Conservation (phyloP, 2,329 filamentous ascomycete genomes). For the Fusarium sp. region DNA sequence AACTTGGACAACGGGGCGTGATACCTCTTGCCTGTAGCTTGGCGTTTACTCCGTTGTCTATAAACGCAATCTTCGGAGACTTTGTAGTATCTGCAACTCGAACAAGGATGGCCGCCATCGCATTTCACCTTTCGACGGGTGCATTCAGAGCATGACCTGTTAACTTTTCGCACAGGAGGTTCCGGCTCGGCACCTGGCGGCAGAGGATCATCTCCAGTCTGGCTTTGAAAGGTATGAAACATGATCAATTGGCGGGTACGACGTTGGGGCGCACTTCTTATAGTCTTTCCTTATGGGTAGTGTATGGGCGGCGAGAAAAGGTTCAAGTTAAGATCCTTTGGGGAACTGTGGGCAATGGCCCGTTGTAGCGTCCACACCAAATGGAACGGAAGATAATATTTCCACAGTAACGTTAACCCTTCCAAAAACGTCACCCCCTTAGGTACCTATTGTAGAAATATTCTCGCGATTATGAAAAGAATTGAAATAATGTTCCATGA, state of each 20-base stretch:
- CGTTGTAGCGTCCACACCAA: not conserved
- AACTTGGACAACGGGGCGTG: not conserved
- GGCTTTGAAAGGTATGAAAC: constrained; percentile 10
- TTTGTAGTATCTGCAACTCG: constrained; percentile 51
- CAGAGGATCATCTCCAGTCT: not conserved
- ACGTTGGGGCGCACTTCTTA: too few species aligned
- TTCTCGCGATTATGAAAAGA: not conserved
- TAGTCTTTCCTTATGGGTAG: not conserved
- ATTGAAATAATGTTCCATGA: not conserved
- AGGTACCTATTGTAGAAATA: not conserved
- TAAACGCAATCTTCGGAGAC: constrained; percentile 42
- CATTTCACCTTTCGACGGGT: constrained; percentile 50
- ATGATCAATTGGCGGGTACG: not conserved
- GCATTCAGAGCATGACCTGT: constrained; percentile 43
- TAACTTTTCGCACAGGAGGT: constrained; percentile 22
- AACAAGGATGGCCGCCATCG: constrained; percentile 51
- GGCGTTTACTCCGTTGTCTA: constrained; percentile 44
- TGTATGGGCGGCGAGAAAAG: not conserved
- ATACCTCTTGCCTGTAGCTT: constrained; percentile 41
- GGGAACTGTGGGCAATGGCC: not conserved
- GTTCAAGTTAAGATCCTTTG: not conserved
- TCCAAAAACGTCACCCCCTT: not conserved
- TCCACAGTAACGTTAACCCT: not conserved
- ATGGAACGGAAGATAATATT: not conserved
- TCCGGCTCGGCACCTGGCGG: not conserved